Conservation (phyloP, 2,329 filamentous ascomycete species). For the Colletotrichum melonis region DNA sequence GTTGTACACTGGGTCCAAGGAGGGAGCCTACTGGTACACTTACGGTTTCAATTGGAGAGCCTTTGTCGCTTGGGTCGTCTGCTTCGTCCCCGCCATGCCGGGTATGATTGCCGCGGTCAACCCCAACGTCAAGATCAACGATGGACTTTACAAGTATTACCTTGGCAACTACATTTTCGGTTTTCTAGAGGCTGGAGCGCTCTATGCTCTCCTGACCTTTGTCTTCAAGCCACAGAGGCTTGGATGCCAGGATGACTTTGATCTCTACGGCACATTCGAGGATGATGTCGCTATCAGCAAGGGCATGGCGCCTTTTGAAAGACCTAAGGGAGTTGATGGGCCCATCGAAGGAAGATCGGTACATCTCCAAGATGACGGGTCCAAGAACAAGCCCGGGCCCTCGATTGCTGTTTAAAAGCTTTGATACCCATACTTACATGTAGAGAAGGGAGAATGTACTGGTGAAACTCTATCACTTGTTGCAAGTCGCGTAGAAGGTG, state of each 20-base stretch:
- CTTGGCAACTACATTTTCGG: slow-evolving; percentile 37
- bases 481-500: no score
- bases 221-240: slow-evolving; percentile 28
- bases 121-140: slow-evolving; percentile 27
- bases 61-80: slow-evolving; percentile 45
- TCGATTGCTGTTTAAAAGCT: background rate
- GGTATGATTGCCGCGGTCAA: slow-evolving; percentile 41
- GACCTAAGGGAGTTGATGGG: slow-evolving; percentile 14
- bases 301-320: slow-evolving; percentile 33
- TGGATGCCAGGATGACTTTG: slow-evolving; percentile 28
- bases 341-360: slow-evolving; percentile 6
- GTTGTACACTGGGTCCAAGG: slow-evolving; percentile 46
- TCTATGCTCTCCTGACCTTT: slow-evolving; percentile 31
- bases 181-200: slow-evolving; percentile 27
- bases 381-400: background rate
- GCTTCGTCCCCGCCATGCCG: slow-evolving; percentile 44
- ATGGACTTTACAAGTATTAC: slow-evolving; percentile 39
- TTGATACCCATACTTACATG: no score
- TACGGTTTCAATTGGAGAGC: slow-evolving; percentile 50
- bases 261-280: slow-evolving; percentile 35
- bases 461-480: no score
- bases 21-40: slow-evolving; percentile 51
- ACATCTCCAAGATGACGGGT: background rate
- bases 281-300: slow-evolving; percentile 29
- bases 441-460: no score